Conservation (phyloP, 148 eudicot genomes). For the Diospyros lotus region DNA sequence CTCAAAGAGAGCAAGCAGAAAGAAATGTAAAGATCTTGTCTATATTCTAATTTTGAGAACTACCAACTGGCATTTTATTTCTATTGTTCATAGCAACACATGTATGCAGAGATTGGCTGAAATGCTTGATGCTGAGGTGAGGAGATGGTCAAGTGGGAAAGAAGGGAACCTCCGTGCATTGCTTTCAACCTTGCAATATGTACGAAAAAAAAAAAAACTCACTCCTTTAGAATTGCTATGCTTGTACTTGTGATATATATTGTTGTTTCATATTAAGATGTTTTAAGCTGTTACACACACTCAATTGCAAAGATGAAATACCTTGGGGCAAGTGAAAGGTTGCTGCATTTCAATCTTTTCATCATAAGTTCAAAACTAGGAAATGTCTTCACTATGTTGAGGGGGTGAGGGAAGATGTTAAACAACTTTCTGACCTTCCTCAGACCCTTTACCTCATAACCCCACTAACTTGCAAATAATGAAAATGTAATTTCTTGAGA, state of each 20-base stretch:
- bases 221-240: neutral
- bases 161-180: constrained; percentile 95
- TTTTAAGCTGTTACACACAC: neutral
- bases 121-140: constrained; percentile 85
- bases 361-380: too few relatives aligned
- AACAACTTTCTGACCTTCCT: too few relatives aligned
- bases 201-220: constrained; percentile 34
- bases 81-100: constrained; percentile 7
- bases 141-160: constrained; percentile 97
- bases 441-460: too few relatives aligned
- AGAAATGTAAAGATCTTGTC: constrained; percentile 52
- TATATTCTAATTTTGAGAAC: neutral
- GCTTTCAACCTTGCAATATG: constrained; percentile 95
- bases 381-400: too few relatives aligned
- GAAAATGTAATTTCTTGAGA: too few relatives aligned
- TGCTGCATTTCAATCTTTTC: too few relatives aligned
- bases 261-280: neutral
- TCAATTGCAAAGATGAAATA: neutral
- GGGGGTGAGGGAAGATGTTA: too few relatives aligned
- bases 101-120: constrained; percentile 80
- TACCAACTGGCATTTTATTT: constrained; percentile 9
- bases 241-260: too few relatives aligned
- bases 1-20: constrained; percentile 88
- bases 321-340: neutral
- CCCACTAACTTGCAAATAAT: too few relatives aligned